Conservation (phyloP, 768 basidiomycete species). For the Pleurotus tuber-regium region DNA sequence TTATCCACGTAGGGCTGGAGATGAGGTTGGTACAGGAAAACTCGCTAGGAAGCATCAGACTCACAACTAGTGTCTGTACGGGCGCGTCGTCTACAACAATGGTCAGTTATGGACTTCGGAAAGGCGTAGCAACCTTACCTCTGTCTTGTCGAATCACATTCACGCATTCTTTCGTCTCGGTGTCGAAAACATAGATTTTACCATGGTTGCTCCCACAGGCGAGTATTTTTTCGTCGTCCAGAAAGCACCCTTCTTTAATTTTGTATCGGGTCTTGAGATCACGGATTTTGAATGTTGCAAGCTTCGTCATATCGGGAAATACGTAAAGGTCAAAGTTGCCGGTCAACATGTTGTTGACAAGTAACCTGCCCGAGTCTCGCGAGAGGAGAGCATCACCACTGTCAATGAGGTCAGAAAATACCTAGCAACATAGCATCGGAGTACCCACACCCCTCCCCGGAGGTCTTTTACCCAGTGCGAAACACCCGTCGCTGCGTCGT, state of each 20-base stretch:
- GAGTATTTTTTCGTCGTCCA: neutral
- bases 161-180: neutral
- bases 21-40: too few relatives aligned
- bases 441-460: neutral
- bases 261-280: neutral
- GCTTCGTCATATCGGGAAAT: neutral
- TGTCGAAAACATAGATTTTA: neutral
- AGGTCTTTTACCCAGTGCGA: neutral
- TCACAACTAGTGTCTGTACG: too few relatives aligned
- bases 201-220: neutral
- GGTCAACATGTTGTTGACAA: neutral
- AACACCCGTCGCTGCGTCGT: too few relatives aligned
- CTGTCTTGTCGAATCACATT: too few relatives aligned
- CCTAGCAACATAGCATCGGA: neutral
- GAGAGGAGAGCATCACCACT: neutral
- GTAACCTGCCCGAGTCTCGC: neutral
- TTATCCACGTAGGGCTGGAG: too few relatives aligned
- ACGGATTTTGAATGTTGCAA: neutral
- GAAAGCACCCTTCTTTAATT: neutral
- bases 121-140: too few relatives aligned
- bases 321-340: neutral
- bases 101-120: too few relatives aligned
- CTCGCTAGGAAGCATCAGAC: too few relatives aligned
- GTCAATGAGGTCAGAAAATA: neutral
- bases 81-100: too few relatives aligned